Base-by-base conservation (phyloP, 306 rosid species). In the Cucurbita ficifolia region DNA sequence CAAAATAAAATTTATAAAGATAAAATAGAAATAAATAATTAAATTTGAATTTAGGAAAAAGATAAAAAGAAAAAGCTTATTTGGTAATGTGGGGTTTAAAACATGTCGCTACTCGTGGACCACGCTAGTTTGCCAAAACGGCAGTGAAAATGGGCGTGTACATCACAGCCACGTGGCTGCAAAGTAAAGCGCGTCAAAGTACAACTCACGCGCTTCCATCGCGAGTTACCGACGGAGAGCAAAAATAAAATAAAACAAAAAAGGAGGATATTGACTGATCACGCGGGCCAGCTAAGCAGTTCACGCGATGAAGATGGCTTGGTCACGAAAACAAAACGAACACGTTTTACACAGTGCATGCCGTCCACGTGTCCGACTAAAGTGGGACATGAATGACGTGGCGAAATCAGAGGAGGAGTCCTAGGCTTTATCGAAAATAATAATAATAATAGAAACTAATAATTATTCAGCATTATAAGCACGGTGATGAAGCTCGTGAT, bases 321-420 rank as follows among this genome's bases (percentile, higher is more conserved):
- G 10, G n/a, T 64, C 51, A 64, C 19, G 35, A 29, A 59, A 59
- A 33, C 42, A 40, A 45, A 45, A 45, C 13, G n/a, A 70, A 50
- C 74, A 70, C 58, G 74, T 70, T 70, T 42, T 70, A 48, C 57
- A 46, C 58, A 48, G 58, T 50, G 74, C 58, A 70, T 70, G 74
- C 21, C 43, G 36, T 70, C 74, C 58, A 70, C 74, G 74, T 70
- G 74, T 46, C 74, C 14, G 3, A 24, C 0, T 12, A 21, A 12
- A 16, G 74, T 48, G 40, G 58, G 57, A 9, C 73, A 57, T 0
- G 0, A 3, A 16, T 29, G 50, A 70, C 43, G 74, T 70, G 74
- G 17, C 36, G 9, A 10, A 42, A 65, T 42, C 24, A 11, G 17
- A 65, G 1, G 36, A 11, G 14, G 2, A 3, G 50, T 63, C 50